Base-by-base conservation (phyloP, 495 filamentous ascomycete genomes). In the Aspergillus heteromorphus region DNA sequence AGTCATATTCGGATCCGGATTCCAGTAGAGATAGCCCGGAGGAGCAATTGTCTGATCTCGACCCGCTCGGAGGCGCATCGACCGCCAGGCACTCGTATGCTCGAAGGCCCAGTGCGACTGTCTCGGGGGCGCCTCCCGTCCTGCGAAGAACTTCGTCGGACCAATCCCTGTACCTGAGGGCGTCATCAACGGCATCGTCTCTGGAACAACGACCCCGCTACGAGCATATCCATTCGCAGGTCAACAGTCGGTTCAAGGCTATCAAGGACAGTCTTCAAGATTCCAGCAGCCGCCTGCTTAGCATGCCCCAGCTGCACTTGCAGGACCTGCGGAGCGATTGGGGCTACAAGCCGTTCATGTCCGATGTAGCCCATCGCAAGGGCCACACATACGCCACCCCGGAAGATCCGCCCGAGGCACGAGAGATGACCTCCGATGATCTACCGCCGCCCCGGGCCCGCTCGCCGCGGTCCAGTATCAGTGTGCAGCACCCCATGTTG, bases 211-310 rank as follows among this genome's bases (percentile, higher is more conserved):
- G 93, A 56, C 79, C 83, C n/a, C 81, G 86, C 41, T 97, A 92
- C 68, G 80, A 86, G 48, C 77, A 92, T 70, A 82, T 95, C 6
- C 81, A 85, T 42, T 69, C 74, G 10, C 84, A 89, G 63, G 85
- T 90, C 51, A 97, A 97, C 59, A 89, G 87, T 53, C 81, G 92
- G 25, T 73, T 93, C 59, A 96, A 95, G 71, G 92, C 92, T 2
- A 93, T 97, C 68, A 87, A 83, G 61, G 92, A 97, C 64, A 95
- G 84, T 66, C 81, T 85, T 55, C 83, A 85, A 66, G 92, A 92
- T 62, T 84, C 86, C 10, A 89, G 79, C 53, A 88, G 91, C 66
- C 85, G 83, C 49, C 72, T 92, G 51, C 82, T 85, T 2, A 84
- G 74, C 56, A 82, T 84, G 67, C 78, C 80, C 7, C 75, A 65